Evolutionary conservation across 2,329 filamentous ascomycete species (phyloP).

Genomic region (Fusarium floridanum): DNA sequence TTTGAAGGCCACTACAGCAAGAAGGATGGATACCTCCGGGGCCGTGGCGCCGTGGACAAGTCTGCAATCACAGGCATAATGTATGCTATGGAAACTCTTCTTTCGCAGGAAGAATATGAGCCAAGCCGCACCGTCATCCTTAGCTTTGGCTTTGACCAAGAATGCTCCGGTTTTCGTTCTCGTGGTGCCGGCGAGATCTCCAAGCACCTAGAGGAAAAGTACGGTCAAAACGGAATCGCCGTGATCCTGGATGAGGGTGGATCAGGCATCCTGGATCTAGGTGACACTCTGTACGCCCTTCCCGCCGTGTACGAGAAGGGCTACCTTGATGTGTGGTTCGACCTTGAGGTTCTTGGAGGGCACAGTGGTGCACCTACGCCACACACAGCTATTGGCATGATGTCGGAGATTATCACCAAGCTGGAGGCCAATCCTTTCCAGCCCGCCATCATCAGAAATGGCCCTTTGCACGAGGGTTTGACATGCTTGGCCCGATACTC

Average conservation of each 20-base stretch:
- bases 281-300: slow-evolving; percentile 62
- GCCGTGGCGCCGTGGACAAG: slow-evolving; percentile 56
- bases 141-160: slow-evolving; percentile 74
- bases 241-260: slow-evolving; percentile 74
- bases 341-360: slow-evolving; percentile 68
- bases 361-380: slow-evolving; percentile 69
- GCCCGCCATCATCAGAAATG: slow-evolving; percentile 57
- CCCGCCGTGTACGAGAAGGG: slow-evolving; percentile 74
- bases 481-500: slow-evolving; percentile 69
- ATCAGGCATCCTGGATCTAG: slow-evolving; percentile 63
- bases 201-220: slow-evolving; percentile 60
- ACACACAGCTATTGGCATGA: slow-evolving; percentile 77
- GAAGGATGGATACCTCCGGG: slow-evolving; percentile 52
- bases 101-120: slow-evolving; percentile 60
- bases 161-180: slow-evolving; percentile 64
- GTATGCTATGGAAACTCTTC: slow-evolving; percentile 59
- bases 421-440: slow-evolving; percentile 70
- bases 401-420: slow-evolving; percentile 71
- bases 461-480: slow-evolving; percentile 67
- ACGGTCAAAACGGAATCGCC: slow-evolving; percentile 68
- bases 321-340: slow-evolving; percentile 68
- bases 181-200: slow-evolving; percentile 67
- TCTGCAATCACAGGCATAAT: slow-evolving; percentile 53
- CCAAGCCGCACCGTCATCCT: slow-evolving; percentile 69
- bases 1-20: slow-evolving; percentile 54